phyloP scores from a whole-genome alignment of 176 grass and related monocot species.

The Sorghum bicolor region DNA sequence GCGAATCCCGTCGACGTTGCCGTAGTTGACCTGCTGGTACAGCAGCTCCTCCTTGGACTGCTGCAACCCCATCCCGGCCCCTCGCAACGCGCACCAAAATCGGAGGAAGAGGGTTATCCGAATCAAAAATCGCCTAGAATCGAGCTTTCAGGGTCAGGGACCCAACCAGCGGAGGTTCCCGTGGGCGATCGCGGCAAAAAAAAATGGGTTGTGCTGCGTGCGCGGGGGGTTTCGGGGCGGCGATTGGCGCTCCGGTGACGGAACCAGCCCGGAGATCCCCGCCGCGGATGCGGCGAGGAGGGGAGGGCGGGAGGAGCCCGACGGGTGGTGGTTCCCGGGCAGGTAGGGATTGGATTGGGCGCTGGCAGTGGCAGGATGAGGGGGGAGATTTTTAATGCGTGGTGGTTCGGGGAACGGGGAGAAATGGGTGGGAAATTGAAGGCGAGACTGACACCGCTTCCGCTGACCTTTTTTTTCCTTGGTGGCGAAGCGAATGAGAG shows the following conservation, averaged over 20 bases:
- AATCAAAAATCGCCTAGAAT: background rate
- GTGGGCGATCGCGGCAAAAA: background rate
- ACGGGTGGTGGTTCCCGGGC: background rate
- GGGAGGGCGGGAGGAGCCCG: background rate
- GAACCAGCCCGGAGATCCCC: constrained; percentile 17
- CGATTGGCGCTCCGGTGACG: background rate
- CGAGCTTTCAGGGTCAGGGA: background rate
- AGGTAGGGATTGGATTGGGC: background rate
- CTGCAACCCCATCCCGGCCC: constrained; percentile 67
- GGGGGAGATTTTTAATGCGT: constrained; percentile 14
- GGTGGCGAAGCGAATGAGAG: constrained; percentile 14
- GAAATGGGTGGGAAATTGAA: constrained; percentile 30
- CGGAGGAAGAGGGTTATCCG: background rate
- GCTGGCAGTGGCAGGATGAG: background rate
- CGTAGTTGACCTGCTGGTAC: constrained; percentile 86
- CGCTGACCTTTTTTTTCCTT: constrained; percentile 7
- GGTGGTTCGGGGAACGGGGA: background rate
- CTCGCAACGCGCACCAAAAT: background rate
- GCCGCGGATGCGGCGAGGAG: background rate
- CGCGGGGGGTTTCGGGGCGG: background rate
- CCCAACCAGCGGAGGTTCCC: background rate
- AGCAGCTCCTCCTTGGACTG: constrained; percentile 92
- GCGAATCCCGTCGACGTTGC: constrained; percentile 77
- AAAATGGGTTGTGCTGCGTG: background rate
- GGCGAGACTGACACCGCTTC: background rate